These are phyloP conservation scores for Suillus brevipes DNA, from an alignment of 768 basidiomycete genomes.

Conservation along the genomic window DNA sequence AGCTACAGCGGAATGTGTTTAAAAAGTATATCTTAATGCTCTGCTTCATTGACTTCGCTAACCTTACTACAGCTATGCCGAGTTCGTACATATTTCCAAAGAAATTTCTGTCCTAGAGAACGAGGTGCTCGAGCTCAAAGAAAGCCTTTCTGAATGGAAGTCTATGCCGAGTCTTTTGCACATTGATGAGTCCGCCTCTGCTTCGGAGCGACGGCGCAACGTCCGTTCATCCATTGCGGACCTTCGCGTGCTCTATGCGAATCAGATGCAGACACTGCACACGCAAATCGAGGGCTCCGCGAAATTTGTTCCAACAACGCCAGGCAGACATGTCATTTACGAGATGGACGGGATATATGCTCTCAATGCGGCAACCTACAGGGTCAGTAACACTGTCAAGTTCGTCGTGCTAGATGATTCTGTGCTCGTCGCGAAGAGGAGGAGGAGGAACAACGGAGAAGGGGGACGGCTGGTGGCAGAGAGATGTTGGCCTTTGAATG, in stretches of 20 bases:
- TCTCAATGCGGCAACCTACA: constrained; percentile 94
- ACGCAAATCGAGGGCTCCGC: constrained; percentile 90
- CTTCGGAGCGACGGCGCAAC: constrained; percentile 59
- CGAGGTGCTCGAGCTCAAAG: constrained; percentile 96
- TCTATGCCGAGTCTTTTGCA: constrained; percentile 91
- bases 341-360: constrained; percentile 83
- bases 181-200: constrained; percentile 77
- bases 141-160: constrained; percentile 92
- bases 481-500: constrained; percentile 88
- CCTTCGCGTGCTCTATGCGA: constrained; percentile 89
- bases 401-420: constrained; percentile 92
- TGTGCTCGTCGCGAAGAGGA: constrained; percentile 80
- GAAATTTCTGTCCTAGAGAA: constrained; percentile 96
- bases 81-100: constrained; percentile 95
- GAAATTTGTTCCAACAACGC: constrained; percentile 89
- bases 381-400: constrained; percentile 80
- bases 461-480: constrained; percentile 86
- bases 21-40: constrained; percentile 62
- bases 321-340: constrained; percentile 87
- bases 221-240: constrained; percentile 94
- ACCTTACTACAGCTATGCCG: constrained; percentile 73
- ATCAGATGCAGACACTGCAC: constrained; percentile 91
- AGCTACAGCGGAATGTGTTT: constrained; percentile 91
- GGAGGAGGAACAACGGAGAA: constrained; percentile 60
- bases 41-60: neutral